These are phyloP conservation scores for Scalesia atractyloides DNA, from an alignment of 129 eudicot species.

Conservation along the genomic window DNA sequence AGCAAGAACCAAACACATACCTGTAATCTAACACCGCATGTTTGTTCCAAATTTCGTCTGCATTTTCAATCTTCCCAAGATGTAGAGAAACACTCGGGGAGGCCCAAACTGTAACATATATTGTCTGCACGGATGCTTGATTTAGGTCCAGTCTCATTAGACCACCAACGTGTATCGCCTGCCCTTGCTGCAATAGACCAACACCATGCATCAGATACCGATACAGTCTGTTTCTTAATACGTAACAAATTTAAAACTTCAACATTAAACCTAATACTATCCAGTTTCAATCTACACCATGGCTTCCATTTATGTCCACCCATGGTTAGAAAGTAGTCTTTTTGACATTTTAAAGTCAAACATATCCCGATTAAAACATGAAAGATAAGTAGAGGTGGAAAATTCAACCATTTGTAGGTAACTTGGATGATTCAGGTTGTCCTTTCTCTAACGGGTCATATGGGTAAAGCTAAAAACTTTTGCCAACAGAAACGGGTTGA, in stretches of 20 bases:
- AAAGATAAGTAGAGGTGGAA: no score
- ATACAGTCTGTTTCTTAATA: not conserved
- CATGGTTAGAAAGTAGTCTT: no score
- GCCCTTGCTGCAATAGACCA: slow-evolving; percentile 70
- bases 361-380: no score
- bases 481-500: no score
- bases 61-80: slow-evolving; percentile 95
- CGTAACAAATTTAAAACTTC: not conserved
- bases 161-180: slow-evolving; percentile 78
- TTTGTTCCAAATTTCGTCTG: slow-evolving; percentile 79
- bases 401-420: no score
- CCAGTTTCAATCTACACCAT: no score
- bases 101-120: slow-evolving; percentile 87
- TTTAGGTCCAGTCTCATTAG: slow-evolving; percentile 83
- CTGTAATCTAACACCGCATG: slow-evolving; percentile 96
- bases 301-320: no score
- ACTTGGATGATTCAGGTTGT: no score
- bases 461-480: no score
- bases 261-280: no score
- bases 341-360: no score
- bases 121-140: slow-evolving; percentile 84
- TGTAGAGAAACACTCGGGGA: slow-evolving; percentile 88
- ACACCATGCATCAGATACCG: slow-evolving; percentile 22
- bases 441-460: no score
- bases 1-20: slow-evolving; percentile 31